phyloP scores from a whole-genome alignment of 345 rosid genomes.

The Diplotaxis tenuifolia region DNA sequence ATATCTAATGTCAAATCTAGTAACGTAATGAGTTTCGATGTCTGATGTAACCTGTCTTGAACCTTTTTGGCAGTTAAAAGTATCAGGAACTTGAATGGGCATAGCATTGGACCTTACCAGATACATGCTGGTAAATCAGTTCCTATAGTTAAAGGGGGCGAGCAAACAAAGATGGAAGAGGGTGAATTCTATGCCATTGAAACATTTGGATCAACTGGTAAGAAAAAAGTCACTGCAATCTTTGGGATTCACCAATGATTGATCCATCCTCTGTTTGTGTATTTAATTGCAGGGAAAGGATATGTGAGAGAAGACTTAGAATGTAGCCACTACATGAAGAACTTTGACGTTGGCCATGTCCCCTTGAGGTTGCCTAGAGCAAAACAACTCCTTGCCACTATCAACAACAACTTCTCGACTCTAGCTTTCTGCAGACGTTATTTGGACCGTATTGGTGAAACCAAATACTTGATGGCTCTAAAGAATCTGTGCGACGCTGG shows the following conservation, averaged over 20 bases:
- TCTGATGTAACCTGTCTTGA: background rate
- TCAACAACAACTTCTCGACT: slow-evolving; percentile 90
- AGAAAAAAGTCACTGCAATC: background rate
- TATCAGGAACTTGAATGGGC: slow-evolving; percentile 88
- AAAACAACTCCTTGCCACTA: slow-evolving; percentile 85
- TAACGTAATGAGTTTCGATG: background rate
- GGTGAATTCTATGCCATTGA: slow-evolving; percentile 94
- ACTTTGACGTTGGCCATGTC: slow-evolving; percentile 71
- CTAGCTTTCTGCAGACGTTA: slow-evolving; percentile 89
- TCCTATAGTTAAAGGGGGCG: slow-evolving; percentile 94
- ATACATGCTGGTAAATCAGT: slow-evolving; percentile 96
- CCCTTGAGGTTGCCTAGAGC: slow-evolving; percentile 89
- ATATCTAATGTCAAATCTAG: background rate
- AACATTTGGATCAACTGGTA: slow-evolving; percentile 94
- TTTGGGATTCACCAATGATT: background rate
- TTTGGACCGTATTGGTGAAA: slow-evolving; percentile 93
- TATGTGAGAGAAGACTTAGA: slow-evolving; percentile 86
- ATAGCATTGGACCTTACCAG: slow-evolving; percentile 83
- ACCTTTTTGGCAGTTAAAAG: slow-evolving; percentile 72
- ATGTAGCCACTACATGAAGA: slow-evolving; percentile 95
- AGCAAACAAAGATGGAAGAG: slow-evolving; percentile 98
- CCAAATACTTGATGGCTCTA: slow-evolving; percentile 87
- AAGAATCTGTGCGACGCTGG: slow-evolving; percentile 90
- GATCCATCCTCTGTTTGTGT: background rate
- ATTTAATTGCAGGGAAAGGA: slow-evolving; percentile 68